Evolutionary conservation across 495 filamentous ascomycete species (phyloP).

Genomic region (Penicillium lagena): DNA sequence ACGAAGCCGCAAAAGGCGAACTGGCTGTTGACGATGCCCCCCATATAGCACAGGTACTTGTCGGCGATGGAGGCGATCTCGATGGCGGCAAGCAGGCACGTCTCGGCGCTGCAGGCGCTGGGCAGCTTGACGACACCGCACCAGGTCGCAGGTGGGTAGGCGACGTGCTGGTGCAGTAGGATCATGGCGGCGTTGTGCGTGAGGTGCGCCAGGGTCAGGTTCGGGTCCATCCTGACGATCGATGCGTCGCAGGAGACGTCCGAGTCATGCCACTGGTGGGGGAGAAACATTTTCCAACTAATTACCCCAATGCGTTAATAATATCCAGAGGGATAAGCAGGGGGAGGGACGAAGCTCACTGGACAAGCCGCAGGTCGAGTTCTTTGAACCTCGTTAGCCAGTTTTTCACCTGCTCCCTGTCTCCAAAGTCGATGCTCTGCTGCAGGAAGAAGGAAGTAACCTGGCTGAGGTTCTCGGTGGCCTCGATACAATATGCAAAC

Average conservation of each 20-base stretch:
- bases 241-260: slow-evolving; percentile 24
- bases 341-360: slow-evolving; percentile 8
- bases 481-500: slow-evolving; percentile 39
- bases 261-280: slow-evolving; percentile 30
- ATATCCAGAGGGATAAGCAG: too few relatives aligned
- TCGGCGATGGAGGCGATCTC: slow-evolving; percentile 31
- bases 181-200: slow-evolving; percentile 42
- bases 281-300: slow-evolving; percentile 36
- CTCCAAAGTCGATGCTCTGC: slow-evolving; percentile 23
- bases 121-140: slow-evolving; percentile 22
- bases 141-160: slow-evolving; percentile 33
- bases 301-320: too few relatives aligned
- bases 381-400: slow-evolving; percentile 42
- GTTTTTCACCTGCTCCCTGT: slow-evolving; percentile 23
- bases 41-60: slow-evolving; percentile 26
- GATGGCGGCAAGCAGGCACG: slow-evolving; percentile 30
- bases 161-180: slow-evolving; percentile 37
- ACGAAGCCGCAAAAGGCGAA: slow-evolving; percentile 37
- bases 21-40: slow-evolving; percentile 22
- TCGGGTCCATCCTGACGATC: slow-evolving; percentile 33
- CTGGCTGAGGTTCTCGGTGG: slow-evolving; percentile 32
- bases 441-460: slow-evolving; percentile 34
- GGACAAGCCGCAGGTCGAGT: slow-evolving; percentile 33
- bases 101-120: slow-evolving; percentile 32
- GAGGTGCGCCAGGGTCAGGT: slow-evolving; percentile 37